phyloP scores from a whole-genome alignment of 1,139 yeast genomes.

The Debaryomyces sp. region DNA sequence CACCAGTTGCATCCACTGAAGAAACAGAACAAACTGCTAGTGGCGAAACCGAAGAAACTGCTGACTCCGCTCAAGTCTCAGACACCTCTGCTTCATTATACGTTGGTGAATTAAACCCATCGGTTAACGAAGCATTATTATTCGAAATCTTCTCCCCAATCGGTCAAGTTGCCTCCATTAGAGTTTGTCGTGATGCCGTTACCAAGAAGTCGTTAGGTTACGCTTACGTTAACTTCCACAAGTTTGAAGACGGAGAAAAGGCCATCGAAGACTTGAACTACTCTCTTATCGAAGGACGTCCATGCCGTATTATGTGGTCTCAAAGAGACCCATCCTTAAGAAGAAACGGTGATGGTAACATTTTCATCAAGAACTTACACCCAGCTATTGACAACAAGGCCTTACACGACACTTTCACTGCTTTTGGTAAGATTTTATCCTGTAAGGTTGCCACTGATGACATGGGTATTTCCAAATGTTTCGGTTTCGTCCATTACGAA shows the following conservation, averaged over 20 bases:
- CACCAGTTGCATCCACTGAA: slow-evolving; percentile 36
- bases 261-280: slow-evolving; percentile 97
- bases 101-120: slow-evolving; percentile 95
- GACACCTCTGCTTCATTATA: slow-evolving; percentile 84
- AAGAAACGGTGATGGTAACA: slow-evolving; percentile 96
- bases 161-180: slow-evolving; percentile 95
- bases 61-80: slow-evolving; percentile 38
- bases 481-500: slow-evolving; percentile 98
- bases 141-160: slow-evolving; percentile 94
- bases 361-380: slow-evolving; percentile 97
- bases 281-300: slow-evolving; percentile 89
- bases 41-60: slow-evolving; percentile 29
- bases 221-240: slow-evolving; percentile 97
- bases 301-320: slow-evolving; percentile 99
- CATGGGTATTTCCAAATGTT: slow-evolving; percentile 90
- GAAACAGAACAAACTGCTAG: slow-evolving; percentile 27
- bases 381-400: slow-evolving; percentile 99
- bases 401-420: slow-evolving; percentile 95
- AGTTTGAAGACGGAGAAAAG: slow-evolving; percentile 85
- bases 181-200: slow-evolving; percentile 98
- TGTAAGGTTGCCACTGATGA: slow-evolving; percentile 98
- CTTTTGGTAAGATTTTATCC: slow-evolving; percentile 94
- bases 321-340: slow-evolving; percentile 98
- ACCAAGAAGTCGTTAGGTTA: slow-evolving; percentile 97
- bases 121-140: slow-evolving; percentile 91